Conservation (phyloP, 768 basidiomycete genomes). For the Rhodocollybia butyracea region DNA sequence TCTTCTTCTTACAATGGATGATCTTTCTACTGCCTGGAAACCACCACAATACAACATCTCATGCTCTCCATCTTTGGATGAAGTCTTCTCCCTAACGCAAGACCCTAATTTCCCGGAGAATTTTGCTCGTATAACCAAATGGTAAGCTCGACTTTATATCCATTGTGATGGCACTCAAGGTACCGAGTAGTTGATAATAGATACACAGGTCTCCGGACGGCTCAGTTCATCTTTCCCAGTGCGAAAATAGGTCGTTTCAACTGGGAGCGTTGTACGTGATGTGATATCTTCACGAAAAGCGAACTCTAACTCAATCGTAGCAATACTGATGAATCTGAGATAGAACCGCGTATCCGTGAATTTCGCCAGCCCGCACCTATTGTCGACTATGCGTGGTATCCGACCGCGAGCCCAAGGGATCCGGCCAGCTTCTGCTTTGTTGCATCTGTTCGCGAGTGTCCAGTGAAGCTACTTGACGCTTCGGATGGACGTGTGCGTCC, state of each 20-base stretch:
- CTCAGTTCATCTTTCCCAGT: slow-evolving; percentile 59
- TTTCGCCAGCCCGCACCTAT: slow-evolving; percentile 65
- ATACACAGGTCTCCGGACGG: slow-evolving; percentile 71
- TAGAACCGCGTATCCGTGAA: slow-evolving; percentile 15
- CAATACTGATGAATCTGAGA: not conserved
- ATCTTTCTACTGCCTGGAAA: slow-evolving; percentile 19
- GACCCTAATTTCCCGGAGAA: slow-evolving; percentile 31
- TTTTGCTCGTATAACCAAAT: slow-evolving; percentile 55
- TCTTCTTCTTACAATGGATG: not conserved
- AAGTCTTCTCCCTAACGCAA: slow-evolving; percentile 12
- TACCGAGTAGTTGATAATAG: not conserved
- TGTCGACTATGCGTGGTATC: slow-evolving; percentile 84
- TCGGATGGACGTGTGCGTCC: slow-evolving; percentile 63
- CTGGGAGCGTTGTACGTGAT: slow-evolving; percentile 39
- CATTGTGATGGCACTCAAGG: not conserved
- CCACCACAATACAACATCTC: slow-evolving; percentile 28
- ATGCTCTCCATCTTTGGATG: slow-evolving; percentile 8
- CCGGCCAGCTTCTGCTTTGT: slow-evolving; percentile 79
- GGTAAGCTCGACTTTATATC: slow-evolving; percentile 29
- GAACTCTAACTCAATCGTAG: not conserved
- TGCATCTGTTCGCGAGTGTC: slow-evolving; percentile 79
- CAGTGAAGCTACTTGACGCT: slow-evolving; percentile 83
- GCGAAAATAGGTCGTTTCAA: slow-evolving; percentile 68
- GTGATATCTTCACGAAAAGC: slow-evolving; percentile 1
- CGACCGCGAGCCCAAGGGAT: slow-evolving; percentile 56